Evolutionary conservation across 768 basidiomycete species (phyloP), one percentile per base, ranked within the genome.

Genomic region (Xanthoconium purpureum): DNA sequence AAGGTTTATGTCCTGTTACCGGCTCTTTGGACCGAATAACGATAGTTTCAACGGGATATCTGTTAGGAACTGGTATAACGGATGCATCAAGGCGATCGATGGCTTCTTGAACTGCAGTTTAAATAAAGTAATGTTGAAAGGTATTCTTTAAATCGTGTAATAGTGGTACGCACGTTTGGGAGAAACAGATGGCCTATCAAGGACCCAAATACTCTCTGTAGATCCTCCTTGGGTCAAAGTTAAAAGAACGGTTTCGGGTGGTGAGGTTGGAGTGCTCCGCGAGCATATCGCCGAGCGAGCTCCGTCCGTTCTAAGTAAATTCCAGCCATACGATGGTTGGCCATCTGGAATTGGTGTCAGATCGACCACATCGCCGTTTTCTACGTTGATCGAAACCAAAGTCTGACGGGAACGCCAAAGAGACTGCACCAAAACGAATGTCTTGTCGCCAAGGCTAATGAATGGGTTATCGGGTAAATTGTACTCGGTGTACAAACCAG

Each of bases 401-500:
- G 80, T 82, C 0, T 72, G 70, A 10, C 82, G 75, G 1, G 84
- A 84, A 1, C 80, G 77, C 81, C 81, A 85, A 18, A 74, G 66
- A 0, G 84, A 83, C 17, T 78, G 73, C 5, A 78, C 64, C n/a
- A 81, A 67, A 15, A 68, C 1, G 13, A 37, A 63, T 9, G 56
- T 51, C 47, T 51, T 59, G 10, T 43, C 55, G 11, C 50, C 54
- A 32, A 61, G 35, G 12, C 28, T 57, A 17, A 86, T 53, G 61
- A 80, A 80, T 0, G 82, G 77, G 2, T 64, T 67, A 1, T 71
- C 39, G 0, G 77, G 68, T 17, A 88, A 70, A 57, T 77, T 78
- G 56, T 72, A 75, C 17, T 80, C 74, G 6, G 81, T 75, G 59
- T 83, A 89, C 2, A 90, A 69, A 0, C 88, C 88, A 0, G 87